Conservation (phyloP, 345 rosid species). For the Rhodamnia rubescens region DNA sequence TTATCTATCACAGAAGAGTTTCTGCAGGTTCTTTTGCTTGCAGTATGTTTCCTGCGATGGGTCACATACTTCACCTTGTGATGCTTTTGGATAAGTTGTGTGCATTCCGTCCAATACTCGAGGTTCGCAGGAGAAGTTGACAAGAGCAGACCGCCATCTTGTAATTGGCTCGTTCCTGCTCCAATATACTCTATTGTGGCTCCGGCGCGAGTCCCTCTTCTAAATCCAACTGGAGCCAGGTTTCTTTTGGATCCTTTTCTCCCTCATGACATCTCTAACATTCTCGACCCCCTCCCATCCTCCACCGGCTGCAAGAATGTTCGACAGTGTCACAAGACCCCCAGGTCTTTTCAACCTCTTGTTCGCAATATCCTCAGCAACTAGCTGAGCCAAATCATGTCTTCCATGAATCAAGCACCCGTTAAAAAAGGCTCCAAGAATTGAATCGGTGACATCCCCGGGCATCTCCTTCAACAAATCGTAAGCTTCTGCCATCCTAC, state of each 20-base stretch:
- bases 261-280: constrained; percentile 33
- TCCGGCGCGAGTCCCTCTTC: neutral
- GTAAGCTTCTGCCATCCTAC: constrained; percentile 33
- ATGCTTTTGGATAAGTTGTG: neutral
- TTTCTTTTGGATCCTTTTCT: constrained; percentile 19
- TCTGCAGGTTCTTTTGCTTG: neutral
- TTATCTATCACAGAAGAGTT: neutral
- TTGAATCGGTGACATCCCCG: constrained; percentile 19
- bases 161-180: neutral
- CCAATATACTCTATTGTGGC: neutral
- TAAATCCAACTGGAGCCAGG: constrained; percentile 34
- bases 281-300: constrained; percentile 28
- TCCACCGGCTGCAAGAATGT: constrained; percentile 31
- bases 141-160: neutral
- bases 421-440: constrained; percentile 36
- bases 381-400: constrained; percentile 23
- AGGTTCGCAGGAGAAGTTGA: neutral
- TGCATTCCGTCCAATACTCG: neutral
- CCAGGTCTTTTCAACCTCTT: constrained; percentile 23
- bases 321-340: constrained; percentile 32
- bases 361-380: constrained; percentile 13
- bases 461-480: constrained; percentile 22
- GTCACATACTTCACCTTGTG: neutral
- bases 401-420: constrained; percentile 35
- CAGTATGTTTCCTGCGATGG: neutral